Conservation (phyloP, 768 basidiomycete genomes). For the Tremella yokohamensis region DNA sequence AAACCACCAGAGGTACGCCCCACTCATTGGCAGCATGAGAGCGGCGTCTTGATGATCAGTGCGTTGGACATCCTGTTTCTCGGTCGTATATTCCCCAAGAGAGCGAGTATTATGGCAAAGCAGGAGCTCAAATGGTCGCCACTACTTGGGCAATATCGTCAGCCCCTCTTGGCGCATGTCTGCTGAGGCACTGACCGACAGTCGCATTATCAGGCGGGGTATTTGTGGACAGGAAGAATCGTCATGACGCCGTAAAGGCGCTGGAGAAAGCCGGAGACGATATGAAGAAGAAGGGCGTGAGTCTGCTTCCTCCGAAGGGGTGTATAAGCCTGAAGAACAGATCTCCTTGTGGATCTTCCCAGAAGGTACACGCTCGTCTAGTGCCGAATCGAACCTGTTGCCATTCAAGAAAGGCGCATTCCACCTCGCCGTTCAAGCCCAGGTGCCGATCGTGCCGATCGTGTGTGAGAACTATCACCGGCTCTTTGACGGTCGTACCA, state of each 20-base stretch:
- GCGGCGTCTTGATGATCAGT: slow-evolving; percentile 20
- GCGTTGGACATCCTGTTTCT: slow-evolving; percentile 62
- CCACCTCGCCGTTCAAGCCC: slow-evolving; percentile 86
- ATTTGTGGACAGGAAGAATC: slow-evolving; percentile 85
- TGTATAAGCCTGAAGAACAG: slow-evolving; percentile 31
- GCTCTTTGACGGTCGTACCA: slow-evolving; percentile 65
- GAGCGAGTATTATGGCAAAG: slow-evolving; percentile 87
- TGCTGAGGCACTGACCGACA: slow-evolving; percentile 10
- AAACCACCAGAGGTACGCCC: slow-evolving; percentile 72
- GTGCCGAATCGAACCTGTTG: slow-evolving; percentile 63
- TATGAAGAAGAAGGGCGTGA: slow-evolving; percentile 61
- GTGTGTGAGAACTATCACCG: slow-evolving; percentile 91
- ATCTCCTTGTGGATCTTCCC: slow-evolving; percentile 92
- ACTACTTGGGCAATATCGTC: slow-evolving; percentile 73
- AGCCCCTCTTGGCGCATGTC: slow-evolving; percentile 4
- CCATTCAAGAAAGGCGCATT: slow-evolving; percentile 98
- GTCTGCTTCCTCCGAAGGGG: slow-evolving; percentile 7
- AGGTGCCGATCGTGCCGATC: slow-evolving; percentile 82
- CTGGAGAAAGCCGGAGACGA: slow-evolving; percentile 70
- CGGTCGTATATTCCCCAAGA: slow-evolving; percentile 78
- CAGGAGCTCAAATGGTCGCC: slow-evolving; percentile 80
- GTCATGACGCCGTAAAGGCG: slow-evolving; percentile 65
- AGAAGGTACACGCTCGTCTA: slow-evolving; percentile 84
- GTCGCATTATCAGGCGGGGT: slow-evolving; percentile 82
- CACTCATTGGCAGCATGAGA: neutral